Evolutionary conservation across 2,329 filamentous ascomycete genomes (phyloP).

Genomic region (Stagonosporopsis tanaceti): DNA sequence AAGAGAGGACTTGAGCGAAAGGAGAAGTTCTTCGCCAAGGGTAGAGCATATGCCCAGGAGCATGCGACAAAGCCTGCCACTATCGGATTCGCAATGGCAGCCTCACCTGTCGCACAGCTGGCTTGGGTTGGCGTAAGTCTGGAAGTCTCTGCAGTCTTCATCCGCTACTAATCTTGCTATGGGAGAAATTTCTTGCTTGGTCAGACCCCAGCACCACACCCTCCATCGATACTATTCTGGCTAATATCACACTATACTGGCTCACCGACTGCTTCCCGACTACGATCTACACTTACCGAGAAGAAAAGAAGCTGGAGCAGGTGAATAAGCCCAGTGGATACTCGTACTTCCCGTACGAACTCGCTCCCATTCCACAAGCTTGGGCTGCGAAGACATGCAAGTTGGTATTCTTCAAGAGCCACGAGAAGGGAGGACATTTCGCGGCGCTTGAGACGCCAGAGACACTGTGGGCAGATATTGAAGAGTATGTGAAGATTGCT

Average conservation of each 20-base stretch:
- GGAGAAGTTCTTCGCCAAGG: conserved; percentile 52
- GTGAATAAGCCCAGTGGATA: conserved; percentile 55
- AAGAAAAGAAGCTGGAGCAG: conserved; percentile 34
- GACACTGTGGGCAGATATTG: conserved; percentile 54
- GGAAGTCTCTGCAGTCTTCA: background rate
- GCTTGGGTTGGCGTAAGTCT: conserved; percentile 60
- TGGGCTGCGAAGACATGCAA: conserved; percentile 52
- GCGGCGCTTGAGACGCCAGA: conserved; percentile 57
- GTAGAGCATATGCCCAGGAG: conserved; percentile 59
- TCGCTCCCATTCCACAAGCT: conserved; percentile 50
- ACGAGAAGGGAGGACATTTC: conserved; percentile 57
- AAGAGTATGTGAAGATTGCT: conserved; percentile 52
- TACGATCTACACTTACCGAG: conserved; percentile 61
- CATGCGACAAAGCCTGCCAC: conserved; percentile 65
- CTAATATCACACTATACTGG: conserved; percentile 64
- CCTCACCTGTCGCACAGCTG: conserved; percentile 64
- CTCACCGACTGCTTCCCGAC: conserved; percentile 59
- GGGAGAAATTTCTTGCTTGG: conserved; percentile 65
- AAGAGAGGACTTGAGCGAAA: conserved; percentile 49
- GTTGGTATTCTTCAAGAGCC: conserved; percentile 47
- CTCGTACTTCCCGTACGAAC: conserved; percentile 55
- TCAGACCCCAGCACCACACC: conserved; percentile 52
- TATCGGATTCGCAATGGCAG: conserved; percentile 62
- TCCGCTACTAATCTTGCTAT: background rate
- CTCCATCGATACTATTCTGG: conserved; percentile 55